Evolutionary conservation across 257 asterid species (phyloP).

Genomic region (Nicotiana obtusifolia): DNA sequence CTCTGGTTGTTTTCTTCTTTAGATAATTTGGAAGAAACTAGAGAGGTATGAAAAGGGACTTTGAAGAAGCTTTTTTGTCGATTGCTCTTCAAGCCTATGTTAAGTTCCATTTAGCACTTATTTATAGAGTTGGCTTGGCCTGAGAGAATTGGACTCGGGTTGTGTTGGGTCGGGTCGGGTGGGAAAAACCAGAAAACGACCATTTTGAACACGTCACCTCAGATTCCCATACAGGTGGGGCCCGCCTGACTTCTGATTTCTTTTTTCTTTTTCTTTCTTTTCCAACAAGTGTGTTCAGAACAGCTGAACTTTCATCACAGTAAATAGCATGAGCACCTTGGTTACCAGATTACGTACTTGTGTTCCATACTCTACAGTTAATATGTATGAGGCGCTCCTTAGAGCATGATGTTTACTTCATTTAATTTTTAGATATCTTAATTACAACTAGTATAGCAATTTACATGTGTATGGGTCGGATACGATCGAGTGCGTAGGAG

Average conservation of each 20-base stretch:
- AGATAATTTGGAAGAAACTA: background rate
- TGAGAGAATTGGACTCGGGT: too few relatives aligned
- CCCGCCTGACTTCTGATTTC: background rate
- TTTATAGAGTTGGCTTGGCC: slow-evolving; percentile 33
- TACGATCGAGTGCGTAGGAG: too few relatives aligned
- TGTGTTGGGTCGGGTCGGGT: background rate
- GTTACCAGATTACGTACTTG: background rate
- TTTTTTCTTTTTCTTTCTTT: background rate
- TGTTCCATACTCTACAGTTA: background rate
- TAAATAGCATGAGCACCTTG: background rate
- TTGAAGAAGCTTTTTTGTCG: slow-evolving; percentile 20
- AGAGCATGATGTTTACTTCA: background rate
- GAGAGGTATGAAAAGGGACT: background rate
- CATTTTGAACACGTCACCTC: background rate
- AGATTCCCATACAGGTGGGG: background rate
- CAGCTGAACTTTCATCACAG: background rate
- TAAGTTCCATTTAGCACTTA: slow-evolving; percentile 24
- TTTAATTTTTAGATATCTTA: background rate
- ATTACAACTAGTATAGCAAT: background rate
- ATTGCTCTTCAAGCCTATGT: slow-evolving; percentile 53
- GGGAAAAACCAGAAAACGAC: background rate
- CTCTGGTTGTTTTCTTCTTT: background rate
- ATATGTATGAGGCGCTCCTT: background rate
- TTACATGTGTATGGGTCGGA: too few relatives aligned
- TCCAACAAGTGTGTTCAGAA: background rate